Evolutionary conservation across 345 rosid species (phyloP), one percentile per base, ranked within the genome.

Genomic region (Populus simonii): DNA sequence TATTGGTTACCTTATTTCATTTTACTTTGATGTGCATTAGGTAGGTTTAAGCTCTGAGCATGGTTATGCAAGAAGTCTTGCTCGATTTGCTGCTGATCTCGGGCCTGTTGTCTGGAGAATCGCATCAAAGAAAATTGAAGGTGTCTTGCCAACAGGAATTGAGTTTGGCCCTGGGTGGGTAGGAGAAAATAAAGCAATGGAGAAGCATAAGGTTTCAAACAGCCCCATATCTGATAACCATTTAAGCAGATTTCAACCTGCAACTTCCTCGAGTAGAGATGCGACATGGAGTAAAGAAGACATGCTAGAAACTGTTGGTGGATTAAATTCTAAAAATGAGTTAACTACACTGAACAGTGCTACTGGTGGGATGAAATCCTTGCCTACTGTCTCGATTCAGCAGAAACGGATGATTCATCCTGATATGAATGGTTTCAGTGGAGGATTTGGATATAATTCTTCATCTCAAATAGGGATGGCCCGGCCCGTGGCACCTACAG

Each of bases 31-130:
- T 33, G 41, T 74, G 61, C 70, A 83, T 81, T 88, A 96, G 98
- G 98, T 96, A 74, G 98, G 97, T 65, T 77, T 96, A 61, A 88
- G 85, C 76, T 71, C 88, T 39, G 96, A 93, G 80, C 86, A 87
- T 51, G 94, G 95, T 33, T 96, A 96, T 75, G 93, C 98, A 13
- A 90, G 91, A 82, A 96, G 99, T 83, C 82, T 96, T 68, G 90
- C 97, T 81, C 94, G 92, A 53, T 96, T 86, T 73, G 97, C 99
- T 66, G 89, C 95, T 4, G 85, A 86, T 80, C 93, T 96, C 13
- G 98, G 99, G 61, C 98, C 98, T 59, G 88, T 81, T 76, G 93
- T 81, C 76, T 92, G 94, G 97, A 87, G 83, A 80, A 72, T 87
- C 45, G 98, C 95, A 72, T 90, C 95, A 7, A 88, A 84, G 87